Evolutionary conservation across 768 basidiomycete genomes (phyloP).

Genomic region (Stropharia rugosoannulata): DNA sequence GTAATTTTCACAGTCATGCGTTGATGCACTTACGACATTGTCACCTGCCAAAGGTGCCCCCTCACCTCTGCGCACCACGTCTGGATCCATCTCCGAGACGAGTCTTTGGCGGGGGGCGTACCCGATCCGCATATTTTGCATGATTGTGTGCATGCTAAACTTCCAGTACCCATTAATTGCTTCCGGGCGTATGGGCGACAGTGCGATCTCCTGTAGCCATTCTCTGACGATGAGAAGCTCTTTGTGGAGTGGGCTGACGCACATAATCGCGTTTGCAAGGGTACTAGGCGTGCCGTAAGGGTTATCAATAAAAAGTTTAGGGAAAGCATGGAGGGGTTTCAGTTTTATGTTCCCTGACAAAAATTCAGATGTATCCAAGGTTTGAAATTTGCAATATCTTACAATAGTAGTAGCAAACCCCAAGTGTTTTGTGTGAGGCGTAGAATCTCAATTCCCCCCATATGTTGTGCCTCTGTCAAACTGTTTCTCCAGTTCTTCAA

Average conservation of each 20-base stretch:
- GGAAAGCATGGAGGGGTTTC: slow-evolving; percentile 43
- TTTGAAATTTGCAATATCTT: slow-evolving; percentile 28
- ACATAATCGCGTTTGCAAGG: slow-evolving; percentile 72
- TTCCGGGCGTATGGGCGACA: slow-evolving; percentile 58
- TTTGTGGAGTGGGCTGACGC: slow-evolving; percentile 60
- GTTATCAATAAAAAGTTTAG: slow-evolving; percentile 61
- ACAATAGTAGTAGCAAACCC: slow-evolving; percentile 80
- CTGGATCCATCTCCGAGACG: slow-evolving; percentile 77
- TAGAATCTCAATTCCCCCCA: slow-evolving; percentile 61
- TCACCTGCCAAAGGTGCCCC: slow-evolving; percentile 66
- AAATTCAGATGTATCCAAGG: background rate
- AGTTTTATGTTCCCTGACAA: slow-evolving; percentile 64
- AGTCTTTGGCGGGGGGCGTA: slow-evolving; percentile 44
- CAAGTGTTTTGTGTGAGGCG: slow-evolving; percentile 81
- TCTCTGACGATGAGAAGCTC: slow-evolving; percentile 85
- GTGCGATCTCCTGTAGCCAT: slow-evolving; percentile 82
- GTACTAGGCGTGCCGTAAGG: slow-evolving; percentile 81
- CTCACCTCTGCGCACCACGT: slow-evolving; percentile 63
- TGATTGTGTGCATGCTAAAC: slow-evolving; percentile 73
- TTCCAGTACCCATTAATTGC: slow-evolving; percentile 82
- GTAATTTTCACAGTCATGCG: background rate
- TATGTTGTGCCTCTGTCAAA: slow-evolving; percentile 32
- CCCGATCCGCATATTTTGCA: slow-evolving; percentile 62
- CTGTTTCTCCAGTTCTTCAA: slow-evolving; percentile 50
- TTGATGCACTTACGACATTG: slow-evolving; percentile 62